These are phyloP conservation scores for Podospora australis DNA, from an alignment of 495 filamentous ascomycete genomes.

Conservation along the genomic window DNA sequence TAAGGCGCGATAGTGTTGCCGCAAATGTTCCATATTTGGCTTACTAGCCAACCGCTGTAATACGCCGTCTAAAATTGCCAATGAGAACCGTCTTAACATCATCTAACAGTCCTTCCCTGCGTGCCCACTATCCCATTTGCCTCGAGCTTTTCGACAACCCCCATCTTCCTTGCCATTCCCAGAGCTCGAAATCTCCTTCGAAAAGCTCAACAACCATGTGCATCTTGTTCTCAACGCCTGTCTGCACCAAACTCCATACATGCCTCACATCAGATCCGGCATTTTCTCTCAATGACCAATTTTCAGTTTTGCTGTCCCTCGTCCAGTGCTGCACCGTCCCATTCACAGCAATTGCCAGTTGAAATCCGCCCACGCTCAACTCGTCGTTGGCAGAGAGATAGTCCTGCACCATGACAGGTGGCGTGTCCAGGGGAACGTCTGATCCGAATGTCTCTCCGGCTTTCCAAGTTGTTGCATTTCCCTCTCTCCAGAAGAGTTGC, in stretches of 20 bases:
- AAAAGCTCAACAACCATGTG: neutral
- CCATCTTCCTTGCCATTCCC: slow-evolving; percentile 12
- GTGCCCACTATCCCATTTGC: no score
- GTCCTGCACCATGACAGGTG: slow-evolving; percentile 19
- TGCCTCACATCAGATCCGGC: neutral
- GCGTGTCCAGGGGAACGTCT: slow-evolving; percentile 5
- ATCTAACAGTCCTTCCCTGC: no score
- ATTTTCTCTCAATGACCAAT: neutral
- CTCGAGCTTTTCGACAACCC: slow-evolving; percentile 7
- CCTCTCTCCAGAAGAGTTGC: slow-evolving; percentile 16
- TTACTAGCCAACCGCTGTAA: no score
- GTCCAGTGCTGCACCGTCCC: slow-evolving; percentile 20
- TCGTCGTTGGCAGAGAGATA: slow-evolving; percentile 12
- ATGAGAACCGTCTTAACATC: no score
- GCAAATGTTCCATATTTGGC: no score
- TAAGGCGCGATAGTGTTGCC: no score
- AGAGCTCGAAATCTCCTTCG: neutral
- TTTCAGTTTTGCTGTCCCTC: neutral
- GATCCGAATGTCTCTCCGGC: slow-evolving; percentile 15
- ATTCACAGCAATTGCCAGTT: slow-evolving; percentile 12
- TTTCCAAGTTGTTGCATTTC: neutral
- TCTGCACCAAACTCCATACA: neutral
- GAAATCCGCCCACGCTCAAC: slow-evolving; percentile 10
- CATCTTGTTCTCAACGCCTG: neutral
- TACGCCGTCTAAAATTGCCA: no score